These are phyloP conservation scores for Kappamyces sp. DNA, from an alignment of 192 early-diverging fungal species.

Conservation along the genomic window DNA sequence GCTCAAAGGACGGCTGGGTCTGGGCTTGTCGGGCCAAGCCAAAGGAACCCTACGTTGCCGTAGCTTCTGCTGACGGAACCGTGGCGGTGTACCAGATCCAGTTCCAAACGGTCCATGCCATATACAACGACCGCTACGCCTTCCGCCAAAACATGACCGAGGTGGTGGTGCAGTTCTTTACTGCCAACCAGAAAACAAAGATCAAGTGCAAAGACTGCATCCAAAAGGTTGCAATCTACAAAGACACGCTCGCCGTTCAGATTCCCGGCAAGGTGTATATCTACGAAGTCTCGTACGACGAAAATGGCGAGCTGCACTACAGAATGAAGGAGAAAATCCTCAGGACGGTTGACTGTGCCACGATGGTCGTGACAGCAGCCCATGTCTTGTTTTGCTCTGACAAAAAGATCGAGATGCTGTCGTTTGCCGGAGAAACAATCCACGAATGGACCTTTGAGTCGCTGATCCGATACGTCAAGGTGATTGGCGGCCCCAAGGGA, in stretches of 20 bases:
- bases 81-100: conserved; percentile 44
- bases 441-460: conserved; percentile 52
- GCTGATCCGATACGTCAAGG: conserved; percentile 50
- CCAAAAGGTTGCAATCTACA: conserved; percentile 53
- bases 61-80: conserved; percentile 52
- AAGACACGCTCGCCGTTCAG: conserved; percentile 54
- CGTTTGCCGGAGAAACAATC: conserved; percentile 49
- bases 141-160: conserved; percentile 57
- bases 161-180: conserved; percentile 55
- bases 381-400: conserved; percentile 52
- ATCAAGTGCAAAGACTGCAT: conserved; percentile 59
- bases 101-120: conserved; percentile 53
- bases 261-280: conserved; percentile 50
- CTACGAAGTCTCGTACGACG: conserved; percentile 54
- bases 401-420: conserved; percentile 43
- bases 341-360: conserved; percentile 52
- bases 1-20: conserved; percentile 44
- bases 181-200: conserved; percentile 40
- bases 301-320: conserved; percentile 54
- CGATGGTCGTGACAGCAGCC: conserved; percentile 49
- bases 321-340: conserved; percentile 53
- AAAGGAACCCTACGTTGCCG: conserved; percentile 42
- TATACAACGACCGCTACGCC: conserved; percentile 54
- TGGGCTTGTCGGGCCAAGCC: conserved; percentile 49
- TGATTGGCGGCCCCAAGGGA: conserved; percentile 46